Percentiles rank a stretch among this genome's conserved stretches.
Conservation (phyloP, 2,329 filamentous ascomycete genomes). For the Ascochyta clinopodiicola region DNA sequence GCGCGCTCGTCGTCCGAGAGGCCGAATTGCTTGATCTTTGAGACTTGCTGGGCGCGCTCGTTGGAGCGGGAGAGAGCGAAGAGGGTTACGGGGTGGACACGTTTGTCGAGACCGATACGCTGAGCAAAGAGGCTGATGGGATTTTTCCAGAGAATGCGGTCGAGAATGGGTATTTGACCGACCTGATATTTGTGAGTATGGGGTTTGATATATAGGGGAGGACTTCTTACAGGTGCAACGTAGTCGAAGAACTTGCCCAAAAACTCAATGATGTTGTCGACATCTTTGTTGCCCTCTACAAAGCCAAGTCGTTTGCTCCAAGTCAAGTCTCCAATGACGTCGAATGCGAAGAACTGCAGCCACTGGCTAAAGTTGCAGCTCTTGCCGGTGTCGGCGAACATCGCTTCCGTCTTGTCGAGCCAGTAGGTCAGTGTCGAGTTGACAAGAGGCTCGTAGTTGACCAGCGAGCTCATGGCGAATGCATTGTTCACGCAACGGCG, state of each 20-base stretch:
- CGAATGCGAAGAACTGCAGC: conserved; percentile 83
- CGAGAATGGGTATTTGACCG: conserved; percentile 76
- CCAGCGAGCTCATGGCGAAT: conserved; percentile 77
- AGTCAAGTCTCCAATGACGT: conserved; percentile 79
- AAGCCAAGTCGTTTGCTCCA: conserved; percentile 79
- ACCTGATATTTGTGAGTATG: conserved; percentile 54
- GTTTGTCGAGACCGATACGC: conserved; percentile 70
- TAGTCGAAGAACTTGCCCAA: conserved; percentile 71
- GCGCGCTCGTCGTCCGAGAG: conserved; percentile 40
- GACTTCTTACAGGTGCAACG: conserved; percentile 66
- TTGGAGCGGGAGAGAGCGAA: conserved; percentile 73
- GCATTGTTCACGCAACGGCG: conserved; percentile 77
- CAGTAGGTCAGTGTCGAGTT: conserved; percentile 77
- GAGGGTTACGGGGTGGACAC: conserved; percentile 73
- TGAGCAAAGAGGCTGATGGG: conserved; percentile 73
- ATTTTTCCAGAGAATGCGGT: conserved; percentile 75
- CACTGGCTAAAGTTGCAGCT: conserved; percentile 72
- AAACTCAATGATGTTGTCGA: conserved; percentile 75
- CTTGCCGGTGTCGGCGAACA: conserved; percentile 50
- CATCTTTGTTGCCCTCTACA: conserved; percentile 74
- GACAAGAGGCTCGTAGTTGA: conserved; percentile 81
- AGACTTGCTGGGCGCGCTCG: conserved; percentile 65
- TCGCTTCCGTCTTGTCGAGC: conserved; percentile 58
- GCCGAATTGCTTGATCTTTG: conserved; percentile 55
- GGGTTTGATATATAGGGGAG: neutral